Evolutionary conservation across 2,329 filamentous ascomycete species (phyloP).

Genomic region (Penicillium paneum): DNA sequence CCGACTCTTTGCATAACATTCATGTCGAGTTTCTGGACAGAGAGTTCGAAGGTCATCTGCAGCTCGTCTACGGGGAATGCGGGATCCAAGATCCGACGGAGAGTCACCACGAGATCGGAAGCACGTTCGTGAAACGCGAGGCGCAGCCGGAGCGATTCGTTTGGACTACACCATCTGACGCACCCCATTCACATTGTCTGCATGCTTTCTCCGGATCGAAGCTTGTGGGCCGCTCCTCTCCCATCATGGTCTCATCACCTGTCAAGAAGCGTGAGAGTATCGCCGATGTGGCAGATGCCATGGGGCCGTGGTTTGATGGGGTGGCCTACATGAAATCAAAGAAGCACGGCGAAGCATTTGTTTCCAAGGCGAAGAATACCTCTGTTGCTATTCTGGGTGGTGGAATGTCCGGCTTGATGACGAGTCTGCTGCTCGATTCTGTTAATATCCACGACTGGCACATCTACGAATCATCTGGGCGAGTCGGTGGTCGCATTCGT

Average conservation of each 20-base stretch:
- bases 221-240: constrained; percentile 22
- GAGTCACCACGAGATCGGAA: constrained; percentile 47
- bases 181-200: constrained; percentile 32
- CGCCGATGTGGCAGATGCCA: constrained; percentile 35
- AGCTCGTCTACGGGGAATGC: constrained; percentile 48
- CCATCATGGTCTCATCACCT: constrained; percentile 18
- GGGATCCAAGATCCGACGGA: constrained; percentile 33
- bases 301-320: constrained; percentile 43
- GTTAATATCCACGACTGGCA: constrained; percentile 48
- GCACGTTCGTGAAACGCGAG: constrained; percentile 37
- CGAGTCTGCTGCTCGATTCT: constrained; percentile 43
- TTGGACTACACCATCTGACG: constrained; percentile 34
- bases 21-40: constrained; percentile 43
- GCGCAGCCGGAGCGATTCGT: constrained; percentile 46
- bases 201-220: constrained; percentile 32
- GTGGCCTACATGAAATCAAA: constrained; percentile 37
- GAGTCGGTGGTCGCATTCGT: constrained; percentile 45
- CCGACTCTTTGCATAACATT: constrained; percentile 50
- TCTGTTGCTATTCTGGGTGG: constrained; percentile 40
- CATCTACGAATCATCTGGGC: constrained; percentile 43
- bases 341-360: constrained; percentile 24
- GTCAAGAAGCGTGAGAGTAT: constrained; percentile 26
- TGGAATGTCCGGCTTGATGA: constrained; percentile 39
- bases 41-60: constrained; percentile 45
- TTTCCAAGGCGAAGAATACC: constrained; percentile 31